A percentile compares a stretch with the other conserved stretches of the same genome.
These are phyloP conservation scores for Erigeron philadelphicus DNA, from an alignment of 140 eudicot species.

Conservation along the genomic window DNA sequence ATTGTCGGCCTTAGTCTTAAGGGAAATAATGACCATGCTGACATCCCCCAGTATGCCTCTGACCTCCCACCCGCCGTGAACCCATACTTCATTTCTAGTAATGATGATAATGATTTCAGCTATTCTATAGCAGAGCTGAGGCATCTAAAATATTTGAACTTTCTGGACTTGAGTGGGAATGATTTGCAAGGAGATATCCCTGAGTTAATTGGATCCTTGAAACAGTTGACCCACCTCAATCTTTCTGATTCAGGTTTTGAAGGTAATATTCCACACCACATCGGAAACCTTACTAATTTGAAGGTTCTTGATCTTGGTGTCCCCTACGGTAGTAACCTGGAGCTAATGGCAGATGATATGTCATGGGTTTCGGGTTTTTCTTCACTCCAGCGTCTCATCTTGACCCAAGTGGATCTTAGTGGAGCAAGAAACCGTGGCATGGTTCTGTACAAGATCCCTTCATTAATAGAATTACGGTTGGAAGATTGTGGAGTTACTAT, in stretches of 20 bases:
- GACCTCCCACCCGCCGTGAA: background rate
- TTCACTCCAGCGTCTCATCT: background rate
- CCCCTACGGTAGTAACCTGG: background rate
- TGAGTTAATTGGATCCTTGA: background rate
- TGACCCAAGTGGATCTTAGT: background rate
- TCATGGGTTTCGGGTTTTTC: background rate
- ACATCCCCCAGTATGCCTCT: background rate
- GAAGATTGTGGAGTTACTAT: background rate
- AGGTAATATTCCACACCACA: slow-evolving; percentile 26
- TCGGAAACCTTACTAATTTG: background rate
- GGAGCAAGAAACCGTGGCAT: background rate
- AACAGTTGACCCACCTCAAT: slow-evolving; percentile 20
- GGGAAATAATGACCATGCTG: background rate
- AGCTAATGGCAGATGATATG: slow-evolving; percentile 22
- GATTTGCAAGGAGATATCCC: slow-evolving; percentile 3
- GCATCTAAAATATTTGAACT: background rate
- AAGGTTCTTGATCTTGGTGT: slow-evolving; percentile 22
- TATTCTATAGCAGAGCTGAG: background rate
- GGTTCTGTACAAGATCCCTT: background rate
- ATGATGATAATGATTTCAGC: background rate
- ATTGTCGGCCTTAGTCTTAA: slow-evolving; percentile 8
- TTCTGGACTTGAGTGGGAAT: slow-evolving; percentile 15
- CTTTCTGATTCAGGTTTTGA: slow-evolving; percentile 20
- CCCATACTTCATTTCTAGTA: background rate
- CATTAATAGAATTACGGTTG: background rate